Evolutionary conservation across 768 basidiomycete genomes (phyloP), one percentile per base, ranked within the genome.

Genomic region (Mycena galopus): DNA sequence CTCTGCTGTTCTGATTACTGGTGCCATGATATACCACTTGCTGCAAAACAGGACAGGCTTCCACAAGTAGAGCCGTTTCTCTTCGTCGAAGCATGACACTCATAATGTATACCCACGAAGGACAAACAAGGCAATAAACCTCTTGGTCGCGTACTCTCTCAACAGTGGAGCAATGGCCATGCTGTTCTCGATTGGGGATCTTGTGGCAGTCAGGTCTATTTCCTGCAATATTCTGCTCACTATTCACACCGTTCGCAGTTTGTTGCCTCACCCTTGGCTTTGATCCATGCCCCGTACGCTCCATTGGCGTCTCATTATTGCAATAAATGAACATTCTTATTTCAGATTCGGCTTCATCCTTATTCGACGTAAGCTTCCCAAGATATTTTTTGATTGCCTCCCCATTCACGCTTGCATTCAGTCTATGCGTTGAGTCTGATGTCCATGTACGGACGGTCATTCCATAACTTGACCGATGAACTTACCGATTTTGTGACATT

Each of bases 11-110:
- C 56, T 67, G 7, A 67, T 67, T n/a, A 12, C 65, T n/a, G 23
- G 42, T 10, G 57, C 65, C n/a, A 67, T 67, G 65, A 17, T 67
- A 58, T 27, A 67, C 29, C 23, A 67, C 57, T 67, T 67, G 65
- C 35, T 59, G 65, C 27, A 32, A 59, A 67, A 35, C 35, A n/a
- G n/a, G n/a, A n/a, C n/a, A n/a, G n/a, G n/a, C n/a, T n/a, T n/a
- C n/a, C n/a, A n/a, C n/a, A n/a, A n/a, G n/a, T n/a, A n/a, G 35
- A 35, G 35, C 12, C 35, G 35, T 12, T 35, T 35, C 35, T 59
- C 25, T 25, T 59, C 5, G n/a, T 37, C 6, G 3, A 8, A 17
- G 58, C 3, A 59, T n/a, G 35, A 59, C 33, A 59, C n/a, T 59
- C 33, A 59, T 59, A 37, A 5, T 35, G 58, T 25, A 59, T 59